Conservation (phyloP, 129 eudicot genomes). For the Mikania micrantha region DNA sequence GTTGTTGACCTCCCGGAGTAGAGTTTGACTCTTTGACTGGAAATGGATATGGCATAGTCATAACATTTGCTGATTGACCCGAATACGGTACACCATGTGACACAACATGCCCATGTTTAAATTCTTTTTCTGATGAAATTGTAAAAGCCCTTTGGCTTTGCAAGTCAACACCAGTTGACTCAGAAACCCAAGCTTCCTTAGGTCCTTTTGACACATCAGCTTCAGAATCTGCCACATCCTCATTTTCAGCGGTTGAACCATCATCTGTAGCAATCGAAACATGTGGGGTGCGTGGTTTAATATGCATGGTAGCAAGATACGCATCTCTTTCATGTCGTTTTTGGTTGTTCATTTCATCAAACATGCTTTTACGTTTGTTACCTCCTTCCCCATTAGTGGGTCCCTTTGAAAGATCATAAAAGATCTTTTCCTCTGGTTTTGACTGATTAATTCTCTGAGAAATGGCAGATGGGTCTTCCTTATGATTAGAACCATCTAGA, state of each 20-base stretch:
- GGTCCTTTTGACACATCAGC: constrained; percentile 51
- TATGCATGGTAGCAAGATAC: constrained; percentile 35
- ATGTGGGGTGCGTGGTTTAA: constrained; percentile 51
- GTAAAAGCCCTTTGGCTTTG: constrained; percentile 54
- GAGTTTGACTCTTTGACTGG: constrained; percentile 55
- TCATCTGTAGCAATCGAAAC: constrained; percentile 79
- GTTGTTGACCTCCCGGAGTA: constrained; percentile 39
- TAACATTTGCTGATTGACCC: constrained; percentile 44
- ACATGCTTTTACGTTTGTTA: constrained; percentile 54
- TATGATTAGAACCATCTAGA: constrained; percentile 66
- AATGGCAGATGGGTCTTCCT: constrained; percentile 26
- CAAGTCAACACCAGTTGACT: constrained; percentile 39
- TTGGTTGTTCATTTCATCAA: constrained; percentile 47
- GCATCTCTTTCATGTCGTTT: constrained; percentile 60
- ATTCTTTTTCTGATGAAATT: constrained; percentile 54
- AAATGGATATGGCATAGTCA: constrained; percentile 47
- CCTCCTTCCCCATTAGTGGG: constrained; percentile 34
- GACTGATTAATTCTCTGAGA: constrained; percentile 39
- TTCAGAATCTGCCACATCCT: constrained; percentile 92
- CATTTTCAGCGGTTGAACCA: constrained; percentile 91
- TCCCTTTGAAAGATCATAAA: constrained; percentile 43
- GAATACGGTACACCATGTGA: constrained; percentile 38
- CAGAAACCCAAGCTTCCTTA: constrained; percentile 45
- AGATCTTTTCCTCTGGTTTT: constrained; percentile 62
- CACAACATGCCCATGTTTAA: constrained; percentile 31